Percentiles rank a stretch among this genome's conserved stretches.
Conservation (phyloP, 345 rosid genomes). For the Diplotaxis tenuifolia region DNA sequence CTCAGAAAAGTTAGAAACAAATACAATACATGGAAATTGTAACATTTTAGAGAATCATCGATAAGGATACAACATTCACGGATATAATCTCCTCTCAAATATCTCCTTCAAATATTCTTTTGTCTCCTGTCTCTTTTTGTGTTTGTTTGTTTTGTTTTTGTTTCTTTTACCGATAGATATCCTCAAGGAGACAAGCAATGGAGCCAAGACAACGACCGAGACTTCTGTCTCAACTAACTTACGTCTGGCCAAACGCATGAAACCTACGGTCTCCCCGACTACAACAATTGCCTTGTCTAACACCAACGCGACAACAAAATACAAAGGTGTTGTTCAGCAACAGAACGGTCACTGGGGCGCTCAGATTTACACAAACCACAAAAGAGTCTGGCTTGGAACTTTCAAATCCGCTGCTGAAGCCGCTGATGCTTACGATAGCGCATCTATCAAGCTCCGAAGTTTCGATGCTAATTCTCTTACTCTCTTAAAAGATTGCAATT, state of each 20-base stretch:
- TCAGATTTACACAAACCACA: constrained; percentile 58
- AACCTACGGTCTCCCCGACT: neutral
- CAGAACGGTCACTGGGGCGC: constrained; percentile 71
- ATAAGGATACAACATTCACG: constrained; percentile 27
- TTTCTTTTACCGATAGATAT: constrained; percentile 32
- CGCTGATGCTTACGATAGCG: neutral
- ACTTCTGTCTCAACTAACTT: constrained; percentile 1
- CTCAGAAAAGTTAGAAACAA: neutral
- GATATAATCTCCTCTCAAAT: constrained; percentile 36
- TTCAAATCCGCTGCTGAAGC: neutral
- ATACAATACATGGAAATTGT: constrained; percentile 27
- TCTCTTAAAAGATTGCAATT: too few species aligned
- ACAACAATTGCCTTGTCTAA: neutral
- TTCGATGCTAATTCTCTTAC: neutral
- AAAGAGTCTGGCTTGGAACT: neutral
- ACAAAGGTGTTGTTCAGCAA: constrained; percentile 58
- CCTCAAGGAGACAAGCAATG: constrained; percentile 16
- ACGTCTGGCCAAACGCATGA: constrained; percentile 7
- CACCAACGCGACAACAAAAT: constrained; percentile 30
- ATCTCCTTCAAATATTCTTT: constrained; percentile 31
- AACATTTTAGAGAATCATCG: constrained; percentile 8
- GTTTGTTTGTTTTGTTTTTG: neutral
- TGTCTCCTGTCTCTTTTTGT: neutral
- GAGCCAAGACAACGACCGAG: neutral
- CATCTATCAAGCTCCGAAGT: neutral